phyloP scores from a whole-genome alignment of 2,329 filamentous ascomycete species.

The Cladorrhinum sp. region DNA sequence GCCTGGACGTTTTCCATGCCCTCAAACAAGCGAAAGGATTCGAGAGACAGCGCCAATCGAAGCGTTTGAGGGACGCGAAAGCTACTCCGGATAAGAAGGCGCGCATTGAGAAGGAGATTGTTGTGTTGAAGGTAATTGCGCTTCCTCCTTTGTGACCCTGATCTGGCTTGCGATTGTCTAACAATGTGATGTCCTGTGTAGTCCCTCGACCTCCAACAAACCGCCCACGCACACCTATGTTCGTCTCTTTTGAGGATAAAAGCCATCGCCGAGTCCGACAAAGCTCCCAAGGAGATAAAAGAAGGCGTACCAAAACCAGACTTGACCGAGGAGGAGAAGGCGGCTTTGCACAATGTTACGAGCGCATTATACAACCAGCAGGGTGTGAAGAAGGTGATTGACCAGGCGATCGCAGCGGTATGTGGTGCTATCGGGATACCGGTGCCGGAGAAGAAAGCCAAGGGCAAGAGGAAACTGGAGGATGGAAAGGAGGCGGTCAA shows the following conservation, averaged over 20 bases:
- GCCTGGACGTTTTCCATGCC: constrained; percentile 61
- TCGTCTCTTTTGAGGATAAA: constrained; percentile 54
- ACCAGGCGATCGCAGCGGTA: constrained; percentile 47
- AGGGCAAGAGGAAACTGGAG: constrained; percentile 33
- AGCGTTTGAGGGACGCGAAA: constrained; percentile 50
- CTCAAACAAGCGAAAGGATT: constrained; percentile 72
- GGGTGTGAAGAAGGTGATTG: constrained; percentile 48
- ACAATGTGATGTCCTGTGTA: constrained; percentile 28
- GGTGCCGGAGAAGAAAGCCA: constrained; percentile 44
- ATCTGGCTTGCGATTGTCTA: neutral
- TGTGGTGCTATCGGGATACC: constrained; percentile 49
- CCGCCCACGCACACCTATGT: constrained; percentile 54
- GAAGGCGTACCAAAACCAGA: constrained; percentile 48
- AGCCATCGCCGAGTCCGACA: constrained; percentile 48
- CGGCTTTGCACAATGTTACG: constrained; percentile 57
- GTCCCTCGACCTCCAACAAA: constrained; percentile 57
- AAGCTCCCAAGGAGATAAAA: constrained; percentile 49
- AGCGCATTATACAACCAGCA: constrained; percentile 54
- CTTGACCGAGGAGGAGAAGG: constrained; percentile 50
- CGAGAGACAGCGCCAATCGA: constrained; percentile 73
- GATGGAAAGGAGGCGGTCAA: constrained; percentile 12
- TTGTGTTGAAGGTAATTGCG: constrained; percentile 51
- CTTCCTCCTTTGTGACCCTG: neutral
- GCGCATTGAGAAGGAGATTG: constrained; percentile 60
- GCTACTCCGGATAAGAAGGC: constrained; percentile 48